Conservation (phyloP, 805 yeast species). For the Suhomyces sp. region DNA sequence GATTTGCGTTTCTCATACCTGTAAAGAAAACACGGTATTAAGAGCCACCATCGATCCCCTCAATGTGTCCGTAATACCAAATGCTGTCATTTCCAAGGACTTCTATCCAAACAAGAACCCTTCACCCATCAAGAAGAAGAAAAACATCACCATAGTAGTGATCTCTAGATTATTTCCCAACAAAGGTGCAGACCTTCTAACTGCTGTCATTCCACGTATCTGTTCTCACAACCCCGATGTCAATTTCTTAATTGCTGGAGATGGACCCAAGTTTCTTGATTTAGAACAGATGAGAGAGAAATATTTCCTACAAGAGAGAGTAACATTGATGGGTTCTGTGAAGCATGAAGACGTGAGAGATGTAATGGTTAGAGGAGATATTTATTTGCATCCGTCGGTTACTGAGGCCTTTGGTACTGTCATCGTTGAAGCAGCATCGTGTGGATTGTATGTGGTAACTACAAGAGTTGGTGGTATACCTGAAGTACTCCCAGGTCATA, state of each 20-base stretch:
- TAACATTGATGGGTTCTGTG: conserved; percentile 79
- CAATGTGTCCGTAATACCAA: conserved; percentile 86
- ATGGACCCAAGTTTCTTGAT: conserved; percentile 93
- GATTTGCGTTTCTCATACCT: conserved; percentile 95
- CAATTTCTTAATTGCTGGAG: conserved; percentile 87
- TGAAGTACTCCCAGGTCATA: conserved; percentile 87
- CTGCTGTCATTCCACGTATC: conserved; percentile 80
- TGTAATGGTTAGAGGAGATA: conserved; percentile 90
- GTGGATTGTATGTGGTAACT: conserved; percentile 90
- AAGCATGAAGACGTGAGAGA: conserved; percentile 91
- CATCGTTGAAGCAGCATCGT: conserved; percentile 94
- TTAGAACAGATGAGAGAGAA: conserved; percentile 93
- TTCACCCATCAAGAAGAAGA: conserved; percentile 12
- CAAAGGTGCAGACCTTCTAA: conserved; percentile 89
- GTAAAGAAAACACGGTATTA: conserved; percentile 92
- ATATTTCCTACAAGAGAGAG: conserved; percentile 81
- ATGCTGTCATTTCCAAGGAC: conserved; percentile 86
- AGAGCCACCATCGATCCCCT: conserved; percentile 81
- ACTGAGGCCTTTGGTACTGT: conserved; percentile 99
- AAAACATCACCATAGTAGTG: conserved; percentile 76
- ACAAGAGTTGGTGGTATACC: conserved; percentile 98
- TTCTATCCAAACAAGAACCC: conserved; percentile 50
- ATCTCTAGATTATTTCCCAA: conserved; percentile 92
- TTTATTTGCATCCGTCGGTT: conserved; percentile 87
- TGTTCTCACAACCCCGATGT: conserved; percentile 65